These are phyloP conservation scores for Corynespora cassiicola DNA, from an alignment of 2,329 filamentous ascomycete genomes.

Conservation along the genomic window DNA sequence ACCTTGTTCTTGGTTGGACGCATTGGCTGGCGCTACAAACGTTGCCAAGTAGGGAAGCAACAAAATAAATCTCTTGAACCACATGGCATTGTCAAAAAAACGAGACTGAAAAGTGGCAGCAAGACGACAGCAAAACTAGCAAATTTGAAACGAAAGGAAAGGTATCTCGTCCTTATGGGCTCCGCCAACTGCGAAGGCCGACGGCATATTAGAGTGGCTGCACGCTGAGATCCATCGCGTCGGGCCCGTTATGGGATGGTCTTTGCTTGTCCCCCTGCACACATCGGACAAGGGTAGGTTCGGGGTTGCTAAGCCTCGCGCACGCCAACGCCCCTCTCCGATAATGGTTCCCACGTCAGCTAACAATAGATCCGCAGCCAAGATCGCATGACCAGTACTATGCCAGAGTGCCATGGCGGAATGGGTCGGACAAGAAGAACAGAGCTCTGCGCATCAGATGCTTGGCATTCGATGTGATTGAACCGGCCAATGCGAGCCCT, in stretches of 20 bases:
- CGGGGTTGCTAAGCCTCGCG: conserved; percentile 34
- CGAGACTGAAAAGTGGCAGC: conserved; percentile 28
- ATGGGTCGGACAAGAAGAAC: conserved; percentile 9
- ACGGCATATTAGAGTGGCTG: conserved; percentile 22
- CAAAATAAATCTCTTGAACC: conserved; percentile 38
- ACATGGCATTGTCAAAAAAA: conserved; percentile 46
- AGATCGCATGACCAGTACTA: conserved; percentile 9
- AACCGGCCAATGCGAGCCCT: conserved; percentile 7
- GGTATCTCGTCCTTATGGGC: conserved; percentile 30
- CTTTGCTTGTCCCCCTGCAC: conserved; percentile 20
- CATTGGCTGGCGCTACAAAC: conserved; percentile 29
- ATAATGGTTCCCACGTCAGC: conserved; percentile 32
- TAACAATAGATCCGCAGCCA: conserved; percentile 34
- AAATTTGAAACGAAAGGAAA: conserved; percentile 32
- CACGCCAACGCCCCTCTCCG: conserved; percentile 28
- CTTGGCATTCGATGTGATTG: conserved; percentile 10
- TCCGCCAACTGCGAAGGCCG: conserved; percentile 28
- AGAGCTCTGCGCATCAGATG: conserved; percentile 18
- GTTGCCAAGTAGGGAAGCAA: conserved; percentile 28
- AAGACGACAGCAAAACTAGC: conserved; percentile 27
- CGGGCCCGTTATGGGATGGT: conserved; percentile 28
- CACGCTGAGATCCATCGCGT: conserved; percentile 15
- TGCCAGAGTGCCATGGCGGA: conserved; percentile 2
- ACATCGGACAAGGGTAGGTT: conserved; percentile 23
- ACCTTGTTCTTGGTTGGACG: conserved; percentile 21